Evolutionary conservation across 495 filamentous ascomycete genomes (phyloP).

Genomic region (Penicillium verhagenii): DNA sequence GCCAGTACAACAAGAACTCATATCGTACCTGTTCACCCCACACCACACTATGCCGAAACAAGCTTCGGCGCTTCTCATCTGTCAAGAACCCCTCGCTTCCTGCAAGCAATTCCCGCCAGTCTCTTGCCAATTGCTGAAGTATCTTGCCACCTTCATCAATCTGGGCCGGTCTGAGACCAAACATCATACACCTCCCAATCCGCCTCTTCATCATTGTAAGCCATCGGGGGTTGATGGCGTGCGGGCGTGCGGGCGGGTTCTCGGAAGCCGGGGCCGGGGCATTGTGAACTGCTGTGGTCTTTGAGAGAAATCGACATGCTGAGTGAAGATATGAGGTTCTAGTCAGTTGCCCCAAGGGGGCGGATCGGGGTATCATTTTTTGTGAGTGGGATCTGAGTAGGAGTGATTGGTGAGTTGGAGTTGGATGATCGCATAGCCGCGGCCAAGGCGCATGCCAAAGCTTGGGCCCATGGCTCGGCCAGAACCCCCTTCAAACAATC

Average conservation of each 20-base stretch:
- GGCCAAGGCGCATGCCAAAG: constrained; percentile 19
- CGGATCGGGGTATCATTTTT: constrained; percentile 22
- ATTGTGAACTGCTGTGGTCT: constrained; percentile 19
- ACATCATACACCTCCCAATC: constrained; percentile 80
- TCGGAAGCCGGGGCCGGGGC: constrained; percentile 8
- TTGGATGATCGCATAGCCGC: constrained; percentile 12
- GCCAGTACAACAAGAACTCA: not conserved
- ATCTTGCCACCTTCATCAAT: constrained; percentile 59
- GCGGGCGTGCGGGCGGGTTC: constrained; percentile 27
- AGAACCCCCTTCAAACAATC: constrained; percentile 20
- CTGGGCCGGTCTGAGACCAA: constrained; percentile 66
- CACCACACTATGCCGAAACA: constrained; percentile 70
- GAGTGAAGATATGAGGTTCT: not conserved
- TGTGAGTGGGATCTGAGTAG: constrained; percentile 3
- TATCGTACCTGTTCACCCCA: constrained; percentile 86
- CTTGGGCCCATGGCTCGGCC: constrained; percentile 22
- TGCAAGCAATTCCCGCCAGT: constrained; percentile 77
- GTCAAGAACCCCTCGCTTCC: constrained; percentile 83
- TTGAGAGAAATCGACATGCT: constrained; percentile 23
- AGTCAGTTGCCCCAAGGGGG: constrained; percentile 20
- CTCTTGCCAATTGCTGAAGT: constrained; percentile 57
- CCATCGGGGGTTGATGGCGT: constrained; percentile 61
- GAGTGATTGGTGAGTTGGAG: not conserved
- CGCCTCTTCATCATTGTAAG: constrained; percentile 69
- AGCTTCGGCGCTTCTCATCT: constrained; percentile 58